Conservation (phyloP, 2,329 filamentous ascomycete species). For the Tolypocladium guangdongense region DNA sequence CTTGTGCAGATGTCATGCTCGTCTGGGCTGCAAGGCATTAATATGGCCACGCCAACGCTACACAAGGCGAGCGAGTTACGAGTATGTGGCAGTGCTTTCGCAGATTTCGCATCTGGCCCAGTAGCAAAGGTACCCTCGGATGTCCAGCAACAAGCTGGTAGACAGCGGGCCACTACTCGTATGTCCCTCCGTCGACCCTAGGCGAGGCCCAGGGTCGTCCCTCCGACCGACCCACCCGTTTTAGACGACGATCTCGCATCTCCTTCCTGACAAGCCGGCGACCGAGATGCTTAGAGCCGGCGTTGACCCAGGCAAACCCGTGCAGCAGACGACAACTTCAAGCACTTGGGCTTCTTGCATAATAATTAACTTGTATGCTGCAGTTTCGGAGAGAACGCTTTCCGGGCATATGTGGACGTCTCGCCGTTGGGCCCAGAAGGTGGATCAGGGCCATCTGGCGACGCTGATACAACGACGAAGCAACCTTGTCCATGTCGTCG, state of each 20-base stretch:
- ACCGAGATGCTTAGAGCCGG: constrained; percentile 19
- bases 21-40: background rate
- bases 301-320: constrained; percentile 9
- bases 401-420: background rate
- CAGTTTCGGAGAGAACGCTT: background rate
- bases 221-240: constrained; percentile 17
- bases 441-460: background rate
- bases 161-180: background rate
- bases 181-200: constrained; percentile 3
- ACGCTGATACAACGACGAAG: background rate
- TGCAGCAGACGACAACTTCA: background rate
- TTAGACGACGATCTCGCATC: constrained; percentile 15
- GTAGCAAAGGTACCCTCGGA: background rate
- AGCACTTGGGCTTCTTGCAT: background rate
- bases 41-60: background rate
- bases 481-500: background rate
- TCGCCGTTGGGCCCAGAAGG: background rate
- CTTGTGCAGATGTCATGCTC: background rate
- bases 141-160: background rate
- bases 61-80: background rate
- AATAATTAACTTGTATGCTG: background rate
- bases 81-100: background rate
- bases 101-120: background rate
- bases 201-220: constrained; percentile 8
- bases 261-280: constrained; percentile 12